Evolutionary conservation across 2,329 filamentous ascomycete species (phyloP), one percentile per base, ranked within the genome.

Genomic region (Penicillium capsulatum): DNA sequence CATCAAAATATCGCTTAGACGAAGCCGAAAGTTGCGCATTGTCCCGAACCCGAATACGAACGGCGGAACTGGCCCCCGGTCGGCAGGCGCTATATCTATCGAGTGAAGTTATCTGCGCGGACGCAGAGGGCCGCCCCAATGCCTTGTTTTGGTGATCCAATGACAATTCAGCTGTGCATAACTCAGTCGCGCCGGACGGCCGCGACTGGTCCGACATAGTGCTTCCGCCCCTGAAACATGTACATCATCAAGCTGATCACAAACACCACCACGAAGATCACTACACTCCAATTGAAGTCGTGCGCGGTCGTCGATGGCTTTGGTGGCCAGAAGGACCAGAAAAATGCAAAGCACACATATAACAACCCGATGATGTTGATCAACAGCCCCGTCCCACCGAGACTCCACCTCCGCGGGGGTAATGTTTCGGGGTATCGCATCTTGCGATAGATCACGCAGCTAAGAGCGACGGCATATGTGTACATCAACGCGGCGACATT

Each of bases 241-340:
- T 68, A 69, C 47, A 71, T 71, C 1, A 57, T 46, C 10, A 64
- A 47, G 10, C 67, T 65, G 31, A 70, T 61, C 4, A 66, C 28
- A 38, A 71, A 63, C 7, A 66, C 59, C 1, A 54, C 59, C 15
- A 50, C 52, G 32, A 73, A 72, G 27, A 76, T 65, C 5, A 73
- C 59, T n/a, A 64, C 52, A 19, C 66, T 69, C 71, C 71, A 77
- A 53, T 78, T 77, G 57, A 76, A 73, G 3, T 63, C 66, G 3
- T 46, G 51, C 2, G 59, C 49, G 0, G 61, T 65, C 1, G 72
- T 64, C 0, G 64, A 56, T 6, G 64, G 55, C 0, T 50, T 40
- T 0, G 59, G 50, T 1, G 75, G 74, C 55, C 73, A 76, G 41
- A 72, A 71, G 9, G 63, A 59, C 52, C 74, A 73, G 35, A 75